Base-by-base conservation (phyloP, 1,284 basidiomycete genomes). In the Phellinidium pouzarii region DNA sequence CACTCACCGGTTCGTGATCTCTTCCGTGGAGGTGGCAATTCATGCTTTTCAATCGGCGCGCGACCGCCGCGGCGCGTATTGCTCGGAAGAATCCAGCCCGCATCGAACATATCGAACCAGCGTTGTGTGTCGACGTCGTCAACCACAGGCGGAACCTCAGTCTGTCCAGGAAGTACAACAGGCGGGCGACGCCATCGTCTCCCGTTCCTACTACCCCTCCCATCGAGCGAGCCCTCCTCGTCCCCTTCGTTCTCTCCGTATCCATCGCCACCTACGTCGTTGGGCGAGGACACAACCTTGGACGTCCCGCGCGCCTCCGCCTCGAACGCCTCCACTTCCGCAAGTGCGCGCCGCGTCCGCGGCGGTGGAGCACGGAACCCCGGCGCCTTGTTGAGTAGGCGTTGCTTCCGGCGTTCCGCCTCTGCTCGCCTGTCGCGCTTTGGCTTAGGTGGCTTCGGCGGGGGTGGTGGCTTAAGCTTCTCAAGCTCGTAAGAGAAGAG, bases 1-100 rank as follows among this genome's bases (percentile, higher is more conserved):
- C 20, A 48, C 72, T 53, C 50, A 83, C 81, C 76, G n/a, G 67
- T 73, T 55, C 74, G 74, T 55, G 67, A 66, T 43, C 71, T 74
- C 66, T 84, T 86, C 64, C 67, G 77, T 9, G 70, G 69, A 4
- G 65, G 74, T 38, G 71, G 73, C 22, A 68, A 55, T 7, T 65
- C 50, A 12, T 64, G 65, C 37, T 69, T 70, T 41, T 80, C 77
- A 6, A 73, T 58, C 6, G 71, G 65, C 22, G 69, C 65, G 22
- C 78, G 73, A 14, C 77, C 80, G 44, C 76, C 76, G 34, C 82
- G 74, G 59, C 80, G 79, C 42, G 79, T 77, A 26, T 85, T 89
- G 7, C 81, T 72, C 7, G 91, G 89, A 14, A 95, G 69, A 14
- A 95, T 91, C 93, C 93, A 96, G 1, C 93, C 93, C 19, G 75